phyloP scores from a whole-genome alignment of 305 asterid species.

The Fraxinus baroniana region DNA sequence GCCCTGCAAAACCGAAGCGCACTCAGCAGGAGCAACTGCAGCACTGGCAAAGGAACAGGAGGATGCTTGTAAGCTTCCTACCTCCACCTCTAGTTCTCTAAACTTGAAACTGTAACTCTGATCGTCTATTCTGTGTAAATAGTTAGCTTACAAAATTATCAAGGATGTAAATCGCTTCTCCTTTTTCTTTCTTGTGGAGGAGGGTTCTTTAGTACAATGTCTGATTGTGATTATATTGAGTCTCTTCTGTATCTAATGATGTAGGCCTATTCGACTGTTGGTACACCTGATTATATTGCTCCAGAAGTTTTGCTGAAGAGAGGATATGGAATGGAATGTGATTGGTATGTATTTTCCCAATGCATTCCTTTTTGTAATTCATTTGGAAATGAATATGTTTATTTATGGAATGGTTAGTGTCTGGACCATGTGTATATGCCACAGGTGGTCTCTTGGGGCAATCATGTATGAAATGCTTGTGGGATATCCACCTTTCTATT shows the following conservation, averaged over 20 bases:
- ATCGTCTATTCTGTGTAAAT: not conserved
- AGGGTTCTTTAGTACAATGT: not conserved
- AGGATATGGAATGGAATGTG: constrained; percentile 95
- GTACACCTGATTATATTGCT: constrained; percentile 95
- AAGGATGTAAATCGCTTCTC: not conserved
- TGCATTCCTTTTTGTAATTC: constrained; percentile 19
- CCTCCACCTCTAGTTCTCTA: not conserved
- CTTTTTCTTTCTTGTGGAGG: not conserved
- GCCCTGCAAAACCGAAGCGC: constrained; percentile 74
- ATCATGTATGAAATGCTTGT: constrained; percentile 96
- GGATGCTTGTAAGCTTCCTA: constrained; percentile 78
- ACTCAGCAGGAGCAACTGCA: constrained; percentile 92
- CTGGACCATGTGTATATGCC: constrained; percentile 16
- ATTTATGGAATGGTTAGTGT: constrained; percentile 22
- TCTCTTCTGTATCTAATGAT: constrained; percentile 22
- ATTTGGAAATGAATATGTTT: not conserved
- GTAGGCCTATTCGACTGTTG: constrained; percentile 94
- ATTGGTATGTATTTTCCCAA: constrained; percentile 54
- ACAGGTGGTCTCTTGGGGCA: constrained; percentile 97
- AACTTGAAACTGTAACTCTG: not conserved
- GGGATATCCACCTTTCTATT: constrained; percentile 94
- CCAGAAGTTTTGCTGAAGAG: constrained; percentile 89
- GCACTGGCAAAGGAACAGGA: constrained; percentile 92
- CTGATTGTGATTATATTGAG: constrained; percentile 10
- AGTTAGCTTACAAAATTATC: not conserved